Evolutionary conservation across 176 grass and related monocot genomes (phyloP).

Genomic region (Saccharum spontaneum): DNA sequence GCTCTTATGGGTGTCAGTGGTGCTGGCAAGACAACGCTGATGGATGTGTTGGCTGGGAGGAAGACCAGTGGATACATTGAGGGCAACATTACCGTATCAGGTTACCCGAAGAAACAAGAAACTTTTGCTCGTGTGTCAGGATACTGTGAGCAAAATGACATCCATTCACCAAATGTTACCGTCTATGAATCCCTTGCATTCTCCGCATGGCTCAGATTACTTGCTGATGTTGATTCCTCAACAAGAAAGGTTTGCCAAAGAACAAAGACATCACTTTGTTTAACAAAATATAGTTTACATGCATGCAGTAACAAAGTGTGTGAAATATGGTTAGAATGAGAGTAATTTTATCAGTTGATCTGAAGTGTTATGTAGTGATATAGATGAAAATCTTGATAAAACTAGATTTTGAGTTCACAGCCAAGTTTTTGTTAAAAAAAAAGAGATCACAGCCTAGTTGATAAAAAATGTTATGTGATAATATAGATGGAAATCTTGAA

Average conservation of each 20-base stretch:
- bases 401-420: background rate
- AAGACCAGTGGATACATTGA: slow-evolving; percentile 82
- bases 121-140: slow-evolving; percentile 85
- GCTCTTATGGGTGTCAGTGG: slow-evolving; percentile 89
- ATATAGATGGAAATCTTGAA: background rate
- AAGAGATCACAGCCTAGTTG: background rate
- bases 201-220: slow-evolving; percentile 63
- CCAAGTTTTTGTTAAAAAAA: background rate
- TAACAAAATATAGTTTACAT: background rate
- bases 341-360: background rate
- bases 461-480: background rate
- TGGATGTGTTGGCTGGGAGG: slow-evolving; percentile 74
- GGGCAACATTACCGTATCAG: slow-evolving; percentile 64
- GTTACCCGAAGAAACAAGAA: slow-evolving; percentile 85
- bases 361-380: background rate
- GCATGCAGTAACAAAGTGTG: background rate
- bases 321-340: background rate
- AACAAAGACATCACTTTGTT: background rate
- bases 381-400: background rate
- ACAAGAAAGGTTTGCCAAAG: slow-evolving; percentile 72
- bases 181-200: slow-evolving; percentile 76
- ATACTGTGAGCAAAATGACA: slow-evolving; percentile 88
- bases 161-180: slow-evolving; percentile 80
- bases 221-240: slow-evolving; percentile 42
- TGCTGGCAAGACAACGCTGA: slow-evolving; percentile 82